Evolutionary conservation across 2,329 filamentous ascomycete genomes (phyloP).

Genomic region (Dactylellina haptotyla): DNA sequence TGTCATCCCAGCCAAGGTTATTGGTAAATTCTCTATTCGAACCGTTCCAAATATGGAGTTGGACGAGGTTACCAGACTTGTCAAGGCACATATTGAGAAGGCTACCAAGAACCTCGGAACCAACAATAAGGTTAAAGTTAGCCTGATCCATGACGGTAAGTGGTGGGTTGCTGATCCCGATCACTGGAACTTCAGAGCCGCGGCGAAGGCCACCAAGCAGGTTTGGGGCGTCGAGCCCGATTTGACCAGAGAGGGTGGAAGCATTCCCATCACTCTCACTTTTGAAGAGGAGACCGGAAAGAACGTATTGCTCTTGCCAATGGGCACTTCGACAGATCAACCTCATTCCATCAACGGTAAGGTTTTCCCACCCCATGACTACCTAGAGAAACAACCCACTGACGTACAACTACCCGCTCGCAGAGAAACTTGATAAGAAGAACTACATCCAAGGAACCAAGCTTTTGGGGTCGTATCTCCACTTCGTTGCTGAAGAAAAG

Average conservation of each 20-base stretch:
- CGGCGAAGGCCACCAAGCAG: conserved; percentile 92
- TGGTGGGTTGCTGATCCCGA: conserved; percentile 99
- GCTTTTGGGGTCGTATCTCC: conserved; percentile 90
- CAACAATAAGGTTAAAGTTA: conserved; percentile 89
- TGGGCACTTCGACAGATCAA: conserved; percentile 96
- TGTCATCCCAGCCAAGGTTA: conserved; percentile 96
- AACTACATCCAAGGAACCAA: conserved; percentile 99
- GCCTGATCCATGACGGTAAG: conserved; percentile 88
- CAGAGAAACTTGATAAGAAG: conserved; percentile 76
- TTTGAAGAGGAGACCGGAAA: conserved; percentile 98
- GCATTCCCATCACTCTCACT: conserved; percentile 94
- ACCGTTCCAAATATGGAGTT: conserved; percentile 98
- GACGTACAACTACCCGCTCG: no score
- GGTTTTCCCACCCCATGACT: no score
- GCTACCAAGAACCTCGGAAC: conserved; percentile 86
- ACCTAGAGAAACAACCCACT: no score
- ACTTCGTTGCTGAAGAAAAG: conserved; percentile 93
- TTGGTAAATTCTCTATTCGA: conserved; percentile 97
- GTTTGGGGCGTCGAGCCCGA: conserved; percentile 95
- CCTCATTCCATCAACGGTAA: conserved; percentile 99
- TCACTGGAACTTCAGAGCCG: conserved; percentile 98
- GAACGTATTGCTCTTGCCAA: conserved; percentile 93
- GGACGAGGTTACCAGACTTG: conserved; percentile 83
- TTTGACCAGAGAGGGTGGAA: conserved; percentile 94
- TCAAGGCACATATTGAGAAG: conserved; percentile 83